A percentile compares a stretch with the other conserved stretches of the same genome.
phyloP scores from a whole-genome alignment of 2,329 filamentous ascomycete genomes.

The Clonostachys rhizophaga region DNA sequence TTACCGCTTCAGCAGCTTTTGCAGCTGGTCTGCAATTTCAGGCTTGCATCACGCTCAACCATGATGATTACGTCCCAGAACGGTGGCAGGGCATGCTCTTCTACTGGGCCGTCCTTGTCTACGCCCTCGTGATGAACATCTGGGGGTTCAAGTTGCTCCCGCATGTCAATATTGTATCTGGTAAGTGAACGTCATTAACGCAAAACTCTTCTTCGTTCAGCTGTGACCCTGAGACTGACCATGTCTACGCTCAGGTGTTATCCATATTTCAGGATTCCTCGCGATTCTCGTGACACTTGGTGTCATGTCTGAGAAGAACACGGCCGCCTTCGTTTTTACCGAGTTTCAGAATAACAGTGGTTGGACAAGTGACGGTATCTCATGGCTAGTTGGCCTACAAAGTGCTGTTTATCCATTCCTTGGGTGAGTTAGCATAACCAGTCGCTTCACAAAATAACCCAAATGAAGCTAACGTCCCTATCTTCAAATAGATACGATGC shows the following conservation, averaged over 20 bases:
- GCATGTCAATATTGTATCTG: constrained; percentile 22
- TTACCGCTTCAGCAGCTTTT: constrained; percentile 40
- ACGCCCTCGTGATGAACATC: constrained; percentile 31
- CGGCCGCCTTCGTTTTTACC: constrained; percentile 19
- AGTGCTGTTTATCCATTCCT: constrained; percentile 24
- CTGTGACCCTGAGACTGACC: no score
- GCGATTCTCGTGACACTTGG: constrained; percentile 17
- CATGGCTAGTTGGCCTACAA: constrained; percentile 23
- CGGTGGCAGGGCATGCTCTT: constrained; percentile 40
- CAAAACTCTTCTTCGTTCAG: not conserved
- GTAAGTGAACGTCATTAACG: not conserved
- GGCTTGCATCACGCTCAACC: constrained; percentile 33
- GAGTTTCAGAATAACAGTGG: constrained; percentile 22
- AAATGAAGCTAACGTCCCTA: no score
- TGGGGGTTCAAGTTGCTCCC: constrained; percentile 28
- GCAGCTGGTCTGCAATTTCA: constrained; percentile 36
- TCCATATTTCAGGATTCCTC: constrained; percentile 19
- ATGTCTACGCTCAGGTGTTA: constrained; percentile 6
- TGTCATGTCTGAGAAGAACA: constrained; percentile 21
- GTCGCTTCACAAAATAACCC: no score
- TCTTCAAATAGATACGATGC: constrained; percentile 19
- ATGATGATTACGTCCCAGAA: constrained; percentile 27
- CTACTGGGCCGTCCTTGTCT: constrained; percentile 35
- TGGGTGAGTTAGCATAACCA: constrained; percentile 13
- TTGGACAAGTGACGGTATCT: constrained; percentile 19